phyloP scores from a whole-genome alignment of 148 eudicot species.

The Spergularia marina region DNA sequence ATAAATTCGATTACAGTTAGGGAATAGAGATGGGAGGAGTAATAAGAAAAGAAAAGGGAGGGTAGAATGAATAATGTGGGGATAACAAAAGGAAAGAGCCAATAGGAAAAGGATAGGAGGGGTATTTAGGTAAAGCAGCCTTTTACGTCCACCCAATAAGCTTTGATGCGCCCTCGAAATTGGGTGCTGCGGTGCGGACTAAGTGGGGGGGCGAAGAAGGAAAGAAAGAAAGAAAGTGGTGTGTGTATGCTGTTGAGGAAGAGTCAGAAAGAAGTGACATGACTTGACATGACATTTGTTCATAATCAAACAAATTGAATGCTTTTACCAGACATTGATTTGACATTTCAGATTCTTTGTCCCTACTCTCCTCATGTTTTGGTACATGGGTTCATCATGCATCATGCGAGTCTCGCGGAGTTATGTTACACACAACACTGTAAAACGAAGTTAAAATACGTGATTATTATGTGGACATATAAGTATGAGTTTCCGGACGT shows the following conservation, averaged over 20 bases:
- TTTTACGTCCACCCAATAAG: neutral
- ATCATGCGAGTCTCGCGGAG: too few species aligned
- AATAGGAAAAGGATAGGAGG: neutral
- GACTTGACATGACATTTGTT: constrained; percentile 36
- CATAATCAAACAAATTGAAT: constrained; percentile 21
- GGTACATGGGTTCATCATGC: too few species aligned
- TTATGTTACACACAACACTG: too few species aligned
- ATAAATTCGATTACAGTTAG: neutral
- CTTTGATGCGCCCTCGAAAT: constrained; percentile 8
- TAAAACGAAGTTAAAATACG: too few species aligned
- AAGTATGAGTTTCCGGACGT: too few species aligned
- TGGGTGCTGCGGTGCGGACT: constrained; percentile 3
- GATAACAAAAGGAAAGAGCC: neutral
- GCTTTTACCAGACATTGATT: constrained; percentile 42
- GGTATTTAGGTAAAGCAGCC: constrained; percentile 14
- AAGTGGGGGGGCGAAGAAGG: neutral
- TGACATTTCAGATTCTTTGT: constrained; percentile 59
- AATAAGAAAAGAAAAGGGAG: neutral
- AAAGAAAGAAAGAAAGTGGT: neutral
- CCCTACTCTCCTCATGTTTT: neutral
- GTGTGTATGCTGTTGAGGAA: constrained; percentile 1
- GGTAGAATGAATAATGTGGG: neutral
- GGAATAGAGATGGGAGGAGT: neutral
- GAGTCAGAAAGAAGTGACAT: constrained; percentile 30
- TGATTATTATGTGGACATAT: too few species aligned